Evolutionary conservation across 2,329 filamentous ascomycete genomes (phyloP).

Genomic region (Sclerotinia minor): DNA sequence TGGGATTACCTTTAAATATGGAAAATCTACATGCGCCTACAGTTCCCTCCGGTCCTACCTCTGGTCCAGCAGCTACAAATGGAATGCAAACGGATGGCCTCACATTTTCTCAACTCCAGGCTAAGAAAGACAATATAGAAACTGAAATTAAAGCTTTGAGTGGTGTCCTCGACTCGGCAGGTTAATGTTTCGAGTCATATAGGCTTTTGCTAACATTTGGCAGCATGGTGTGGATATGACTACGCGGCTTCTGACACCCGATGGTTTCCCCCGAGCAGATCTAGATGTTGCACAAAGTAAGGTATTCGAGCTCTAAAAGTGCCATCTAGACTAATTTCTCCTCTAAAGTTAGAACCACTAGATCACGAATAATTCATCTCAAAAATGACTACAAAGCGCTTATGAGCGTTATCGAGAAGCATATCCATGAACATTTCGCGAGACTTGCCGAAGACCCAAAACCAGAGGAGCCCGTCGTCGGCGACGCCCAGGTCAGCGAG

Average conservation of each 20-base stretch:
- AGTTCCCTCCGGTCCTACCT: slow-evolving; percentile 75
- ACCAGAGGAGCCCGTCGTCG: slow-evolving; percentile 35
- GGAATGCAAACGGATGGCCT: slow-evolving; percentile 62
- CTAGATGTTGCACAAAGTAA: slow-evolving; percentile 93
- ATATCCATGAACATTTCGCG: slow-evolving; percentile 90
- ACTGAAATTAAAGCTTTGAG: slow-evolving; percentile 82
- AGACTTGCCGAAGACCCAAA: slow-evolving; percentile 51
- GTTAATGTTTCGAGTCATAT: slow-evolving; percentile 34
- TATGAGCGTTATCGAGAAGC: slow-evolving; percentile 80
- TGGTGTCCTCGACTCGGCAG: slow-evolving; percentile 82
- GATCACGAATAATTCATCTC: slow-evolving; percentile 83
- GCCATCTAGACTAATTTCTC: slow-evolving; percentile 9
- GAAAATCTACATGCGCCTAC: slow-evolving; percentile 69
- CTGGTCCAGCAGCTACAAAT: slow-evolving; percentile 56
- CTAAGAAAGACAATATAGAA: slow-evolving; percentile 82
- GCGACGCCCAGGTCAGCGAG: slow-evolving; percentile 33
- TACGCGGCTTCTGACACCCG: slow-evolving; percentile 79
- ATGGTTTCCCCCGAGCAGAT: slow-evolving; percentile 90
- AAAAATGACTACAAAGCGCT: slow-evolving; percentile 92
- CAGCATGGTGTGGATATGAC: slow-evolving; percentile 94
- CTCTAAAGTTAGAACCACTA: slow-evolving; percentile 78
- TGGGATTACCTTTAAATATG: slow-evolving; percentile 49
- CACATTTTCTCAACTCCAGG: slow-evolving; percentile 76
- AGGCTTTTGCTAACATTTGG: slow-evolving; percentile 25
- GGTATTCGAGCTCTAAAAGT: slow-evolving; percentile 38